Evolutionary conservation across 345 rosid species (phyloP).

Genomic region (Excoecaria cochinchinensis): DNA sequence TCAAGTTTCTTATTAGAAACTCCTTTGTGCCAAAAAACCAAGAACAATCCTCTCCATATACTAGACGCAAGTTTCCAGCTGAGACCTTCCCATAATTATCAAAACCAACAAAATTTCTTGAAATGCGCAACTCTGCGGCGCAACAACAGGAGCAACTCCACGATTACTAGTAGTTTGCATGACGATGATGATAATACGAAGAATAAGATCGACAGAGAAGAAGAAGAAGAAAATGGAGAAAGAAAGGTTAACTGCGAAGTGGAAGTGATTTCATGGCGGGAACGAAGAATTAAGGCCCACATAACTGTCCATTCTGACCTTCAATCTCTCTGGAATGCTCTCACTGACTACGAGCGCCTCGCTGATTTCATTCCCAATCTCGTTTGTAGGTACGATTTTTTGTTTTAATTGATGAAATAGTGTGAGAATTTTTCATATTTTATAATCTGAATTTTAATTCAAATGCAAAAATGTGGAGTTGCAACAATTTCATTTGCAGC

Average conservation of each 20-base stretch:
- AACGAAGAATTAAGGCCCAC: slow-evolving; percentile 68
- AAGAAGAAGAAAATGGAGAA: slow-evolving; percentile 26
- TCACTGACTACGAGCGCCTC: slow-evolving; percentile 91
- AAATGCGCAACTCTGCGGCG: not conserved
- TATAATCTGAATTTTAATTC: no score
- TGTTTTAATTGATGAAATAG: not conserved
- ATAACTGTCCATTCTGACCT: slow-evolving; percentile 60
- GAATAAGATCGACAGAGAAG: slow-evolving; percentile 13
- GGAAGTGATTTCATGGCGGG: slow-evolving; percentile 91
- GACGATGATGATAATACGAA: no score
- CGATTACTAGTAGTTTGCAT: not conserved
- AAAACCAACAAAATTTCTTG: not conserved
- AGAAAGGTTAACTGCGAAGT: slow-evolving; percentile 69
- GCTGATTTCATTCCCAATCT: slow-evolving; percentile 94
- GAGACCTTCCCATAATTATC: not conserved
- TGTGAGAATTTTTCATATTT: not conserved
- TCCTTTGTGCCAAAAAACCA: not conserved
- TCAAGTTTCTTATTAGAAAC: slow-evolving; percentile 1
- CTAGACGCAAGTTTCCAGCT: not conserved
- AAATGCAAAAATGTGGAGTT: not conserved
- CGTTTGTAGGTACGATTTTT: slow-evolving; percentile 52
- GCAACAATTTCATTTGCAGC: slow-evolving; percentile 33
- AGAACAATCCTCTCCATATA: not conserved
- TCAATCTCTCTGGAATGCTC: slow-evolving; percentile 76
- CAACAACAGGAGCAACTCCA: no score